Evolutionary conservation across 805 yeast genomes (phyloP).

Genomic region (Saccharomyces cerevisiae): DNA sequence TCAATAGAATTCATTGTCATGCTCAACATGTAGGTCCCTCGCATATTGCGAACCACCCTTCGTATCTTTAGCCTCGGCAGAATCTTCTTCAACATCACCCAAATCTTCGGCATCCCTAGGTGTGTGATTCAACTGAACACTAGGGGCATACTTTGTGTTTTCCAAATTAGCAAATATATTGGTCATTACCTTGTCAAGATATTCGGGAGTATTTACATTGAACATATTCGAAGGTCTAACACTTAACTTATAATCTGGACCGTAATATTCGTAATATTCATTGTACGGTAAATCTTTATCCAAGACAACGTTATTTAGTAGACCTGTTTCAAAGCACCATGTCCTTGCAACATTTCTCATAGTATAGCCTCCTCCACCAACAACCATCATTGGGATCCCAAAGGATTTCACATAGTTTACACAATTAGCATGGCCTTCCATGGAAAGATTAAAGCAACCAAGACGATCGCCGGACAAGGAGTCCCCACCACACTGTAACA

Average conservation of each 20-base stretch:
- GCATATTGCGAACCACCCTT: conserved; percentile 86
- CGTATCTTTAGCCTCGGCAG: conserved; percentile 70
- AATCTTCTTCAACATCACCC: conserved; percentile 83
- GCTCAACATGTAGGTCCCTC: conserved; percentile 63
- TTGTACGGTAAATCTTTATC: conserved; percentile 76
- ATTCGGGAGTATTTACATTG: conserved; percentile 90
- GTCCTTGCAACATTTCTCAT: conserved; percentile 89
- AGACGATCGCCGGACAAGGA: conserved; percentile 87
- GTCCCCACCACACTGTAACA: conserved; percentile 96
- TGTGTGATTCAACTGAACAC: conserved; percentile 84
- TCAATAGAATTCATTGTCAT: conserved; percentile 64
- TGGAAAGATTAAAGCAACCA: conserved; percentile 88
- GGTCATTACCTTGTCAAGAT: conserved; percentile 72
- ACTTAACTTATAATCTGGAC: conserved; percentile 92
- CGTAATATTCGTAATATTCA: conserved; percentile 94
- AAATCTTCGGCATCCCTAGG: conserved; percentile 83
- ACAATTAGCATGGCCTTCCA: conserved; percentile 92
- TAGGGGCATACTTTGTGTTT: conserved; percentile 92
- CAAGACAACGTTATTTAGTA: conserved; percentile 59
- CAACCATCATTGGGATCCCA: conserved; percentile 80
- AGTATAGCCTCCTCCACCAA: conserved; percentile 98
- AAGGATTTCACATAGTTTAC: conserved; percentile 82
- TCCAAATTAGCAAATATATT: conserved; percentile 73
- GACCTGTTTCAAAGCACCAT: conserved; percentile 92
- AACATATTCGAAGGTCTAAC: conserved; percentile 95